Base-by-base conservation (phyloP, 139 green algal species). In the Pycnococcus provasolii region DNA sequence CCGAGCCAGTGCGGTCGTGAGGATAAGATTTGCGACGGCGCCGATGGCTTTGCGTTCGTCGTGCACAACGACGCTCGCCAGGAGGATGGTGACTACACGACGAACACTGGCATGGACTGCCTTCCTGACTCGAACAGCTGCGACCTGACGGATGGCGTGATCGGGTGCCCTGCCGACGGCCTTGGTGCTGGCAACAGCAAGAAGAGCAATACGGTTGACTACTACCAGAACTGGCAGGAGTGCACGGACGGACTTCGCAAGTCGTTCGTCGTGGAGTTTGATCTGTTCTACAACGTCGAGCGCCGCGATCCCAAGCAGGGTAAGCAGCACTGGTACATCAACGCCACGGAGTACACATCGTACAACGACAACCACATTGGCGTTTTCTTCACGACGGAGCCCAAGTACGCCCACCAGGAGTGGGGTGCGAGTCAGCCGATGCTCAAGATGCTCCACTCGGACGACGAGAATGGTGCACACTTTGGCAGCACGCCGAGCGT, bases 241-340 rank as follows among this genome's bases (percentile, higher is more conserved):
- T 71, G 64, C 64, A 46, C 43, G 39, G 4, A 53, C 51, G 64
- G 64, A 51, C 52, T 71, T 11, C 39, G 42, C 40, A 71, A 71
- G 39, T 15, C 64, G 3, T 53, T 71, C 50, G 64, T 53, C n/a
- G 64, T 71, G 8, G 64, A 71, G 53, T 71, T 71, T n/a, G 64
- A 71, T 41, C 62, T 53, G 41, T 71, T 71, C 52, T 71, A 71
- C 64, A 71, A 71, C 51, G 64, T 71, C 40, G 64, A 71, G 51
- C 64, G 64, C 51, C 51, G 64, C 8, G 64, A 71, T 43, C 64
- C 64, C 8, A 71, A 71, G 64, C 64, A 71, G 45, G 64, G 64
- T 11, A 71, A 71, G 64, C 64, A 71, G 51, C 64, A 71, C 64
- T 71, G 64, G 64, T 71, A 53, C 52, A 71, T 71, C 40, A 71